Percentiles rank a stretch among this genome's conserved stretches.
phyloP scores from a whole-genome alignment of 129 eudicot genomes.

The Arctium lappa region DNA sequence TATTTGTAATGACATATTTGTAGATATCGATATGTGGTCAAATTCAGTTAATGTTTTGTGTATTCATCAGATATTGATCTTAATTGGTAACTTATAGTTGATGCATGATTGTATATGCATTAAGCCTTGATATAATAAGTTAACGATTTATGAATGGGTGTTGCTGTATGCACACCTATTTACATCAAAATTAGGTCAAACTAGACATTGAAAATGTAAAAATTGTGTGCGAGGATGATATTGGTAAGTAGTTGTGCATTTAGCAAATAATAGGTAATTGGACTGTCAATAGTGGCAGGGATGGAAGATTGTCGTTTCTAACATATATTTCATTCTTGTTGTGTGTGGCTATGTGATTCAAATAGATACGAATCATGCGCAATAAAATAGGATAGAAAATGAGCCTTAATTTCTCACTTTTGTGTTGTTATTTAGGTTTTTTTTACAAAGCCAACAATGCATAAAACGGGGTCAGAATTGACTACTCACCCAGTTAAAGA shows the following conservation, averaged over 20 bases:
- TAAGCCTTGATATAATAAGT: background rate
- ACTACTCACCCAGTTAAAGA: background rate
- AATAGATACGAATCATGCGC: background rate
- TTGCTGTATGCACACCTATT: too few species aligned
- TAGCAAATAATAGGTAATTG: too few species aligned
- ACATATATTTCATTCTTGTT: too few species aligned
- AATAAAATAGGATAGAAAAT: too few species aligned
- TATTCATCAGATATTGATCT: background rate
- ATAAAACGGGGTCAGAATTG: background rate
- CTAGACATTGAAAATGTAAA: too few species aligned
- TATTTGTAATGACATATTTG: background rate
- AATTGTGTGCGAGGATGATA: too few species aligned
- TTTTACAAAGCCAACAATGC: background rate
- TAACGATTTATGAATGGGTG: too few species aligned
- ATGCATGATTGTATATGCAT: background rate
- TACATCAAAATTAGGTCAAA: too few species aligned
- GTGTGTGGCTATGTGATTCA: too few species aligned
- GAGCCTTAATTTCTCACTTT: background rate
- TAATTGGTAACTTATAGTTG: background rate
- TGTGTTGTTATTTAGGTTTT: background rate
- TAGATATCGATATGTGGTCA: background rate
- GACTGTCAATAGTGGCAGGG: too few species aligned
- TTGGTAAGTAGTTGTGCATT: too few species aligned
- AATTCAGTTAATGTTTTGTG: background rate
- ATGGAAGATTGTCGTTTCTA: too few species aligned